Percentiles rank a stretch among this genome's conserved stretches.
These are phyloP conservation scores for Lactarius vividus DNA, from an alignment of 768 basidiomycete genomes.

Conservation along the genomic window DNA sequence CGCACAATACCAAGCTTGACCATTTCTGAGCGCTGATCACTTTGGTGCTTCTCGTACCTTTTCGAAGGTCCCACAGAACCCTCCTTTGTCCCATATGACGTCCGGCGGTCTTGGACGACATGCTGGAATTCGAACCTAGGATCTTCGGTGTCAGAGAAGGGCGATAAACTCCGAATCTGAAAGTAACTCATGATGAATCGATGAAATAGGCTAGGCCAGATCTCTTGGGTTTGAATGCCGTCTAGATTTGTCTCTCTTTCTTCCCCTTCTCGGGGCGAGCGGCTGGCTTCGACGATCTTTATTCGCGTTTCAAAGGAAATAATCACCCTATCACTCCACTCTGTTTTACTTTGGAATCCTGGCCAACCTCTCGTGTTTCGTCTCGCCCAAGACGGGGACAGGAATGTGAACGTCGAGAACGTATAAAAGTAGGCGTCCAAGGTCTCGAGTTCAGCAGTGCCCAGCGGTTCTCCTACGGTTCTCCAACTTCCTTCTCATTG, in stretches of 20 bases:
- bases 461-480: conserved; percentile 22
- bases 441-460: conserved; percentile 14
- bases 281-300: neutral
- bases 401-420: conserved; percentile 4
- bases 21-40: neutral
- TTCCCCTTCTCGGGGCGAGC: neutral
- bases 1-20: neutral
- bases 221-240: neutral
- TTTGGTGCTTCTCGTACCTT: neutral
- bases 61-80: neutral
- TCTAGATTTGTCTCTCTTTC: neutral
- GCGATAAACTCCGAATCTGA: neutral
- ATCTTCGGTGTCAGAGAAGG: neutral
- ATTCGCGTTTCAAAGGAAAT: neutral
- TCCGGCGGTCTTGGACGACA: neutral
- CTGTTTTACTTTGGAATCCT: neutral
- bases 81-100: neutral
- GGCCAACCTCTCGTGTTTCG: neutral
- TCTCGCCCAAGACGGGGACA: neutral
- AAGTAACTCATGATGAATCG: neutral
- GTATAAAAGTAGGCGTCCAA: conserved; percentile 10
- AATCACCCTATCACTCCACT: neutral
- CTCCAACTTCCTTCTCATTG: conserved; percentile 7
- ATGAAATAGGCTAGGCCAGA: neutral
- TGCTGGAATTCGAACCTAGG: neutral